Evolutionary conservation across 108 stramenopile genomes (phyloP), one percentile per base, ranked within the genome.

Genomic region (Conticribra weissflogii): DNA sequence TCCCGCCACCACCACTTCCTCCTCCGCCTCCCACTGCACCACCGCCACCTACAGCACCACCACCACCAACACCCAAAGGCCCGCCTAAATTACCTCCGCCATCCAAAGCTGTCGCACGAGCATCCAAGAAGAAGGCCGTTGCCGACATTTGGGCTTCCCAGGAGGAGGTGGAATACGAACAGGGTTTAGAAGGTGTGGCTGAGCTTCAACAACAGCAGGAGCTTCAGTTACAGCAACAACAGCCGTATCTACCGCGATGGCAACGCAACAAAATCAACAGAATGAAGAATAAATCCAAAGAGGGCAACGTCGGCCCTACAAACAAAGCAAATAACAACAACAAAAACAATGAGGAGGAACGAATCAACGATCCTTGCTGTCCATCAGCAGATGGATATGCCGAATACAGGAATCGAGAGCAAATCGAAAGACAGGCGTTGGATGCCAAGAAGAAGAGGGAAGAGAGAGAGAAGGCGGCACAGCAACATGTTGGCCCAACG

Each of bases 131-230:
- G 33, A 74, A 66, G 55, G 31, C 45, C 55, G 22, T 61, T 14
- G 87, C 76, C 3, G 93, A 94, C 65, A 88, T 94, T 76, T 94
- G 93, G 93, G 93, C 93, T 19, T 88, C 89, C 5, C 74, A 57
- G 16, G 93, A 94, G 65, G 93, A 94, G 78, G 84, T 94, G 55
- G 76, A 86, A 17, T 91, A 89, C 60, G 90, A 90, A 62, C 41
- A 54, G 62, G 53, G 46, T 23, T 34, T 76, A 25, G 70, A 62
- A 51, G 51, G 54, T 2, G 48, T 47, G 27, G 23, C 19, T 19
- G 41, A 25, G 22, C 48, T 18, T n/a, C 46, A 45, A 34, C 41
- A 28, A 64, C 60, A 17, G 70, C 63, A 30, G 54, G 63, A 30
- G 34, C 61, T 17, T 5, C 44, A 24, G 54, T 72, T 27, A 47